Evolutionary conservation across 2,329 filamentous ascomycete genomes (phyloP), one percentile per base, ranked within the genome.

Genomic region (Colletotrichum theobromicola): DNA sequence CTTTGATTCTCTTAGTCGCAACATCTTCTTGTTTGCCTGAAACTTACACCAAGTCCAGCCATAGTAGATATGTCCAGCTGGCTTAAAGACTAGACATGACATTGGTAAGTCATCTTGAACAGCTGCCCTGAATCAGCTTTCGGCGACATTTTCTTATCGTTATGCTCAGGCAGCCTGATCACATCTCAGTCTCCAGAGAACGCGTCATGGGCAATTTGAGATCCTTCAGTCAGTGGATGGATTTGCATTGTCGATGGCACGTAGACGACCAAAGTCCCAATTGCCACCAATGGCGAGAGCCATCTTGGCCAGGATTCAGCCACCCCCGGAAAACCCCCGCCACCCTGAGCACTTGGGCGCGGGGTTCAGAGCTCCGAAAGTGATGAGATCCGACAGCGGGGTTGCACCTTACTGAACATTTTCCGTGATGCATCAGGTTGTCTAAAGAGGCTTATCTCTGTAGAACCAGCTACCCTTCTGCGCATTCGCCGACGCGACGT

Each of bases 261-360:
- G 46, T n/a, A 21, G 42, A 21, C 12, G 21, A 8, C 18, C 24
- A 30, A 28, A 28, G 28, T 32, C 1, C 57, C 10, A 69, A 69
- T 69, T 69, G 65, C 70, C 70, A 72, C 70, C 70, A 72, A 69
- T 72, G 42, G 42, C 34, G 30, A 18, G 6, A 15, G 30, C 10
- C 6, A 26, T 30, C 18, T 62, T 30, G 35, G 50, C 70, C 15
- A 24, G 70, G 64, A 58, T 58, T 28, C 53, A 72, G 70, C 70
- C 64, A 63, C 35, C 30, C 37, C 64, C 55, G 30, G 55, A 32
- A n/a, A 61, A 67, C 16, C 42, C 16, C 69, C 37, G 57, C 42
- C 37, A 32, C 26, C 30, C 5, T 2, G 18, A 57, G 10, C 57
- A 35, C 5, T 7, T 34, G 34, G 58, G 68, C 64, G 65, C 57